Conservation (phyloP, 108 stramenopile species). For the Ochromonas danica region DNA sequence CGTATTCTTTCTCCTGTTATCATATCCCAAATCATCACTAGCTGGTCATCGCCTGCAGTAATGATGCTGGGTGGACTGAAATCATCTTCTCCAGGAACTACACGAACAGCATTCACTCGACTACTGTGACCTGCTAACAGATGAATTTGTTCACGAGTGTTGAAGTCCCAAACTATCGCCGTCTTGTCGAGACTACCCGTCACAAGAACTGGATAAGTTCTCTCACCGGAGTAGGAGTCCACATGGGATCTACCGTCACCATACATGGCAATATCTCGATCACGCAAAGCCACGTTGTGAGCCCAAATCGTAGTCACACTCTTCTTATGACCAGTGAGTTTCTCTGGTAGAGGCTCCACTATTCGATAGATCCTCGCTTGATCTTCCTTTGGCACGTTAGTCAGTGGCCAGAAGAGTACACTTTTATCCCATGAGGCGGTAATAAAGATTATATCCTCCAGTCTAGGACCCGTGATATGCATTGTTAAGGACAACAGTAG, state of each 20-base stretch:
- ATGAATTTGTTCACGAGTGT: background rate
- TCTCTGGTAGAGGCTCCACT: background rate
- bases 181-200: conserved; percentile 6
- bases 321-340: background rate
- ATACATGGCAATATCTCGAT: background rate
- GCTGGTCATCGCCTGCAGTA: background rate
- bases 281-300: background rate
- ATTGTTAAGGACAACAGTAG: background rate
- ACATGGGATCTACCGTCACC: background rate
- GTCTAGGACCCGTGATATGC: background rate
- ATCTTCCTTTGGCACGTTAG: background rate
- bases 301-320: background rate
- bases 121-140: background rate
- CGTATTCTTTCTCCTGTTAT: background rate
- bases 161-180: conserved; percentile 4
- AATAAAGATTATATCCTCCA: background rate
- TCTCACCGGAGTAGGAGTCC: background rate
- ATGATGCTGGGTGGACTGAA: background rate
- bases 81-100: background rate
- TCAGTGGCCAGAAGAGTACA: background rate
- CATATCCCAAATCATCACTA: background rate
- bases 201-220: background rate
- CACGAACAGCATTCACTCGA: background rate
- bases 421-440: conserved; percentile 5
- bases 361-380: no score